Conservation (phyloP, 768 basidiomycete species). For the Strobilomyces echinocephalus region DNA sequence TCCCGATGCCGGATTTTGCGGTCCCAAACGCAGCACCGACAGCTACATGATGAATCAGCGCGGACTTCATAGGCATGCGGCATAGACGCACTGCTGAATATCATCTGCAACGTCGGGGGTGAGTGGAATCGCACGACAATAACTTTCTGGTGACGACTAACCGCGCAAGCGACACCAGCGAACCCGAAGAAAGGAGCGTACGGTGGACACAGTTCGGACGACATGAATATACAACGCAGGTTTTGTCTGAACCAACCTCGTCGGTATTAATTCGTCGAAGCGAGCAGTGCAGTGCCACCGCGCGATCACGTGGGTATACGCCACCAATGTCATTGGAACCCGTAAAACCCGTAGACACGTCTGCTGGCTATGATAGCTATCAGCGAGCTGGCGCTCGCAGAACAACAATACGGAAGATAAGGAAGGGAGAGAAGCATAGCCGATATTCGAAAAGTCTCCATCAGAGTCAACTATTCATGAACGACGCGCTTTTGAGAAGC, state of each 20-base stretch:
- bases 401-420: too few species aligned
- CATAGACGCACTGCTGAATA: constrained; percentile 78
- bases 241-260: neutral
- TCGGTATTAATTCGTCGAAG: neutral
- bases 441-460: neutral
- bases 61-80: neutral
- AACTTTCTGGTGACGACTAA: constrained; percentile 37
- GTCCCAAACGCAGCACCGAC: constrained; percentile 96
- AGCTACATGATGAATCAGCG: constrained; percentile 42
- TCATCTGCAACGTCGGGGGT: constrained; percentile 60
- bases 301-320: constrained; percentile 17
- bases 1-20: constrained; percentile 94
- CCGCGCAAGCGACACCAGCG: constrained; percentile 91
- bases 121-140: constrained; percentile 7
- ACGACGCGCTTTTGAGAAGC: neutral
- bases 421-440: too few species aligned
- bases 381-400: too few species aligned
- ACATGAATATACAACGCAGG: constrained; percentile 36
- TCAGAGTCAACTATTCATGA: neutral
- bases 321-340: too few species aligned
- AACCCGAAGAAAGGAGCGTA: constrained; percentile 99
- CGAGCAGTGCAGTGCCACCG: neutral
- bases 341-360: too few species aligned
- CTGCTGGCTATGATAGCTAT: too few species aligned
- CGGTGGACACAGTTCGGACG: constrained; percentile 66